Evolutionary conservation across 2,329 filamentous ascomycete genomes (phyloP).

Genomic region (Penicillium brasilianum): DNA sequence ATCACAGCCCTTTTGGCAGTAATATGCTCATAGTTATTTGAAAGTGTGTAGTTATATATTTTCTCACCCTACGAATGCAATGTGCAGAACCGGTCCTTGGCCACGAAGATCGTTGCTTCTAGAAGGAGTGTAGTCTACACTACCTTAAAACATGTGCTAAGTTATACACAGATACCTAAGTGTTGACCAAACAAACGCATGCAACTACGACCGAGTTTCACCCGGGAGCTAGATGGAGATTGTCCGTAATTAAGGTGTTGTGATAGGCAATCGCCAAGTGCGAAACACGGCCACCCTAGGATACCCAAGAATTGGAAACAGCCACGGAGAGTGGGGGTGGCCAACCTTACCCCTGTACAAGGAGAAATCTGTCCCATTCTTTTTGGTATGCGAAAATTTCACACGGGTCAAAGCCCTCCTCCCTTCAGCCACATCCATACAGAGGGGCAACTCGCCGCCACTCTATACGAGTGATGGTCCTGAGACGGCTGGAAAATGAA

Average conservation of each 20-base stretch:
- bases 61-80: too few relatives aligned
- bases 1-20: too few relatives aligned
- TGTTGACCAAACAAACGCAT: background rate
- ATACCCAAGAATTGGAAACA: background rate
- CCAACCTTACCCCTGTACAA: background rate
- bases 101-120: too few relatives aligned
- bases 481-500: slow-evolving; percentile 1
- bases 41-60: too few relatives aligned
- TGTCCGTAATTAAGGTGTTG: background rate
- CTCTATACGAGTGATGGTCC: background rate
- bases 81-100: too few relatives aligned
- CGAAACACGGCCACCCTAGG: slow-evolving; percentile 8
- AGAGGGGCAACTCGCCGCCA: background rate
- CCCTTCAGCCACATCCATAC: background rate
- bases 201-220: background rate
- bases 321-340: background rate
- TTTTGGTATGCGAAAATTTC: background rate
- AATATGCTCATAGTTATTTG: too few relatives aligned
- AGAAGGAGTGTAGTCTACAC: too few relatives aligned
- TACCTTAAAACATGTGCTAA: too few relatives aligned
- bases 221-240: background rate
- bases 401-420: background rate
- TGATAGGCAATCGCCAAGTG: background rate
- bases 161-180: background rate
- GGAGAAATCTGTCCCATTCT: background rate